Base-by-base conservation (phyloP, 306 rosid species). In the Aeschynomene evenia region DNA sequence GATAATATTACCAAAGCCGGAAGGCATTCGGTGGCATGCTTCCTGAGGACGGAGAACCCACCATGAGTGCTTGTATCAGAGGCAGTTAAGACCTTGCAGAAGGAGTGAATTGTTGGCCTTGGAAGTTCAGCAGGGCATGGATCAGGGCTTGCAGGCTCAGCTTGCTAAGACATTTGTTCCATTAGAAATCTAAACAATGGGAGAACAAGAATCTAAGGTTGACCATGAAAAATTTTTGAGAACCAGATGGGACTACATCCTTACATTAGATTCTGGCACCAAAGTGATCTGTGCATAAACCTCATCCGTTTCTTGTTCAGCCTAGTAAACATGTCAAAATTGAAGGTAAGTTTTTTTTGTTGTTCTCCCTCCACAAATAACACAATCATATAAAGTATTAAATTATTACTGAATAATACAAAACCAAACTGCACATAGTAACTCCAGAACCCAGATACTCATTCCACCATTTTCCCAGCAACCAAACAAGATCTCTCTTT, bases 11-110 rank as follows among this genome's bases (percentile, higher is more conserved):
- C 96, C 96, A 89, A 75, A 22, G 81, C 79, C 49, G 92, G 96
- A 76, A 89, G 87, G 79, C 92, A 89, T 71, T 85, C 96, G 0
- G 96, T 89, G 42, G 96, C 96, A 11, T 89, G 96, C 70, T 84
- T 89, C n/a, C 96, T 80, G 3, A 89, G 80, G 66, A 89, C 92
- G 7, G 96, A 89, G 74, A 89, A 89, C 2, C 96, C 96, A 0
- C 96, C 96, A 75, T 89, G 96, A 52, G 96, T 89, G 72, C 96
- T 89, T 0, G 96, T 89, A 75, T 89, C 96, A 15, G 96, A 89
- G 10, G 92, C 96, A 43, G 96, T 89, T 53, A 89, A 68, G 34
- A 87, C 86, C 84, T 89, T 89, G 85, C 87, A 81, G 83, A 89
- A 89, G 4, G 92, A 71, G 68, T 89, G 88, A 34, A 83, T 82